Base-by-base conservation (phyloP, 2,329 filamentous ascomycete genomes). In the Epichloe uncinata region DNA sequence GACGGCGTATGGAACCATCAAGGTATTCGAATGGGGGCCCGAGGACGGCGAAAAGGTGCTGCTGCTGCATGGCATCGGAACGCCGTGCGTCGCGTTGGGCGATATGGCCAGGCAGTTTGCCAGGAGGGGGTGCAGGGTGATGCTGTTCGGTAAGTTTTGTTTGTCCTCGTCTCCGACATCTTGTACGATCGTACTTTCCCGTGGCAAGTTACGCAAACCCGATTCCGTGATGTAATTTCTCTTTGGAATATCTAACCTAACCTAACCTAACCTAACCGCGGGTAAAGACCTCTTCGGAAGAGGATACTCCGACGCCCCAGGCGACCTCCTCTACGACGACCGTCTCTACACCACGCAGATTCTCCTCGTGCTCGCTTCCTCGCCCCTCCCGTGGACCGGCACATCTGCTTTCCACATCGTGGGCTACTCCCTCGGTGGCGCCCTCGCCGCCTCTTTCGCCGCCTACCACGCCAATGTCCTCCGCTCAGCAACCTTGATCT, bases 381-480 rank as follows among this genome's bases (percentile, higher is more conserved):
- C 85, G 2, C 73, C 78, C 0, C 67, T 91, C 3, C 57, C 79
- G 13, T 89, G 85, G 85, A 82, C 78, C 0, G 77, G 79, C 42
- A 54, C 61, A 12, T 59, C 63, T 41, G 74, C 71, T 44, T 81
- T 93, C 61, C 75, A 76, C 45, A 65, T 95, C 18, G 68, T 90
- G 12, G 88, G 88, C 12, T 95, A 93, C 66, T 90, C 85, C 0
- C 75, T 95, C 0, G 88, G 88, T 50, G 88, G 88, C 45, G 86
- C 84, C 48, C 82, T 95, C 50, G 81, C 82, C 4, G 79, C 82
- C 5, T 78, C 82, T 53, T 91, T 94, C 61, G 79, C 86, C 6
- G 74, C 77, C 1, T 79, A 79, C 60, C 86, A 87, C 59, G 79
- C 85, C 0, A 66, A 77, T 37, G 68, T 85, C 40, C 67, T 91